These are phyloP conservation scores for Micractinium sp. DNA, from an alignment of 139 green algal genomes.

Conservation along the genomic window DNA sequence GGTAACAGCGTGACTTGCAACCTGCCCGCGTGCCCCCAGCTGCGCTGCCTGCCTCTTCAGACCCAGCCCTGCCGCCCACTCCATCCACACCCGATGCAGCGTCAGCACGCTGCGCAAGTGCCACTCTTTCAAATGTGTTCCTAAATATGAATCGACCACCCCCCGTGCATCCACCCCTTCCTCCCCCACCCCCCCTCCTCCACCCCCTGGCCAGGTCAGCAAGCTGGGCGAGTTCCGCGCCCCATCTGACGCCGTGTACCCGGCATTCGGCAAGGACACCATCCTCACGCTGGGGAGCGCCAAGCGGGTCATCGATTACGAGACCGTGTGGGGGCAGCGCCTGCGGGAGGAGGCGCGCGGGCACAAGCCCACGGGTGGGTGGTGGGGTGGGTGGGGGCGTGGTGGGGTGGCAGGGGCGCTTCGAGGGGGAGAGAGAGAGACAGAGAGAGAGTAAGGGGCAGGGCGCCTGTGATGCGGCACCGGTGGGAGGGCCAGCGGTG, in stretches of 20 bases:
- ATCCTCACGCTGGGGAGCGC: conserved; percentile 49
- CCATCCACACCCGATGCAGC: too few relatives aligned
- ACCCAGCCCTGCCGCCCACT: too few relatives aligned
- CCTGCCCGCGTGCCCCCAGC: too few relatives aligned
- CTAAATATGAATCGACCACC: not conserved
- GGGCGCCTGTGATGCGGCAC: too few relatives aligned
- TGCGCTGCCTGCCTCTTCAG: too few relatives aligned
- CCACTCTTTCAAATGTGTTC: not conserved
- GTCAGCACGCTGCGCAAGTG: not conserved
- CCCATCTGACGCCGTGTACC: conserved; percentile 19
- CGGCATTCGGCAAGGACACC: conserved; percentile 5
- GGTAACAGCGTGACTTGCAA: too few relatives aligned
- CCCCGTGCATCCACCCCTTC: too few relatives aligned
- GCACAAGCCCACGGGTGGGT: not conserved
- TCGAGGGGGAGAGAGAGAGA: too few relatives aligned
- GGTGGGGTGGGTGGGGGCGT: not conserved
- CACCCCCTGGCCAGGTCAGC: not conserved
- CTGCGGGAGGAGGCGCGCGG: not conserved
- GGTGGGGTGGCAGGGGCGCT: not conserved
- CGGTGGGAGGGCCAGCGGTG: too few relatives aligned
- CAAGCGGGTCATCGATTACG: conserved; percentile 37
- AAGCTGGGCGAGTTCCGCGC: conserved; percentile 24
- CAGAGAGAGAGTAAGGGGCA: too few relatives aligned
- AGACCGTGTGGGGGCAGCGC: conserved; percentile 27
- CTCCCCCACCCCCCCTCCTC: too few relatives aligned